These are phyloP conservation scores for Ambrosia trifida DNA, from an alignment of 129 eudicot genomes.

Conservation along the genomic window DNA sequence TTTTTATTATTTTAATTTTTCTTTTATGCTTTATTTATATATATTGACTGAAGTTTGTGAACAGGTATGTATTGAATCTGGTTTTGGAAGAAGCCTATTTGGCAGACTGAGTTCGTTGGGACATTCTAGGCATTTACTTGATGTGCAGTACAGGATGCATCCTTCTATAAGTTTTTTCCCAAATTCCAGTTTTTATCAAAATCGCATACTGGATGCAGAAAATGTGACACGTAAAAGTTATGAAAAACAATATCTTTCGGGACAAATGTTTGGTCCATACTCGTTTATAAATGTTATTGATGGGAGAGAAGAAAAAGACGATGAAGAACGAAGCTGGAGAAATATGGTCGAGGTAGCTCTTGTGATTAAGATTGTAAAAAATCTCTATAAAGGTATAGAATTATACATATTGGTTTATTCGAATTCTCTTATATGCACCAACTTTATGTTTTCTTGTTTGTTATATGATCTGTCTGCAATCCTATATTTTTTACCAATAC, in stretches of 20 bases:
- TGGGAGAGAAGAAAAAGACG: conserved; percentile 65
- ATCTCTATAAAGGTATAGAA: conserved; percentile 52
- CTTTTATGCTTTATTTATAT: background rate
- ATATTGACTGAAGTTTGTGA: background rate
- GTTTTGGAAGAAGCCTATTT: conserved; percentile 54
- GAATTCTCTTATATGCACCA: background rate
- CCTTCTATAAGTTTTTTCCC: conserved; percentile 55
- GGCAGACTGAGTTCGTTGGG: conserved; percentile 46
- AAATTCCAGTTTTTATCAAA: conserved; percentile 38
- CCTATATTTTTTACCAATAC: background rate
- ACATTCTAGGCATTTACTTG: conserved; percentile 43
- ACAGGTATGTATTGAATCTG: conserved; percentile 41
- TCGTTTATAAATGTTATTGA: conserved; percentile 50
- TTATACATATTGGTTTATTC: background rate
- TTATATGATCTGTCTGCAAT: background rate
- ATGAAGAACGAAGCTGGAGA: conserved; percentile 46
- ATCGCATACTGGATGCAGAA: conserved; percentile 41
- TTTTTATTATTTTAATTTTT: background rate
- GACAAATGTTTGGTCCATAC: conserved; percentile 50
- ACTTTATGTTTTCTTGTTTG: background rate
- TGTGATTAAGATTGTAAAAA: conserved; percentile 46
- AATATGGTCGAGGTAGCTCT: conserved; percentile 77
- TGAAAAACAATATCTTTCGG: conserved; percentile 38
- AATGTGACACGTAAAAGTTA: conserved; percentile 33
- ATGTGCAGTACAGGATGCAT: conserved; percentile 54